Base-by-base conservation (phyloP, 306 rosid genomes). In the Cicer arietinum region DNA sequence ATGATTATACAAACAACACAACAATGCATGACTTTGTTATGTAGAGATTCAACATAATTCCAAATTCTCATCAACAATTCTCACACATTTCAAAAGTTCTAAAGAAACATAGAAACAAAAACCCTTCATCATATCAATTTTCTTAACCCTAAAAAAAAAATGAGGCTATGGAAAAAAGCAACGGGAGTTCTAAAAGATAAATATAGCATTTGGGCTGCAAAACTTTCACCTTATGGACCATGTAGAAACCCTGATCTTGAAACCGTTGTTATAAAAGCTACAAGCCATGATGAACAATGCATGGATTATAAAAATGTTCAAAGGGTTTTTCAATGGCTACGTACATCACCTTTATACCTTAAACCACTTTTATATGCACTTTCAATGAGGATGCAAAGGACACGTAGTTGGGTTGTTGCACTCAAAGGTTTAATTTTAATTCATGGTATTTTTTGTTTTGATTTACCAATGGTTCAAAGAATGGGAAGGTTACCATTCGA, bases 361-460 rank as follows among this genome's bases (percentile, higher is more conserved):
- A 88, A 86, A 69, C 95, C 97, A 6, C 74, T 93, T 16, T 39
- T 90, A 0, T 87, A 69, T 75, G 73, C 70, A 0, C 48, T 91
- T 4, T 77, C 96, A 1, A 13, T 35, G 2, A 86, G 97, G 6
- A 84, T 91, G 88, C 85, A 80, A 0, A 89, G 81, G 71, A 93
- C 98, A 7, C 80, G 44, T 2, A 80, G 82, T 1, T 93, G 98
- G 98, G 83, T 79, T 0, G 94, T 91, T 2, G 94, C 98, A 0
- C 85, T 93, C 1, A 93, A 93, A 35, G 96, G 97, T 9, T 77
- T 93, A 13, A 93, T 93, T 87, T 91, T 93, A 63, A 72, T 87
- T 69, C 98, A 93, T 70, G 96, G 92, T 7, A 53, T 93, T 46
- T 85, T 89, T 71, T 86, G 88, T 40, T 89, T 87, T 13, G 82